Percentiles rank a stretch among this genome's conserved stretches.
Evolutionary conservation across 2,329 filamentous ascomycete species (phyloP).

Genomic region (Phialophora expanda): DNA sequence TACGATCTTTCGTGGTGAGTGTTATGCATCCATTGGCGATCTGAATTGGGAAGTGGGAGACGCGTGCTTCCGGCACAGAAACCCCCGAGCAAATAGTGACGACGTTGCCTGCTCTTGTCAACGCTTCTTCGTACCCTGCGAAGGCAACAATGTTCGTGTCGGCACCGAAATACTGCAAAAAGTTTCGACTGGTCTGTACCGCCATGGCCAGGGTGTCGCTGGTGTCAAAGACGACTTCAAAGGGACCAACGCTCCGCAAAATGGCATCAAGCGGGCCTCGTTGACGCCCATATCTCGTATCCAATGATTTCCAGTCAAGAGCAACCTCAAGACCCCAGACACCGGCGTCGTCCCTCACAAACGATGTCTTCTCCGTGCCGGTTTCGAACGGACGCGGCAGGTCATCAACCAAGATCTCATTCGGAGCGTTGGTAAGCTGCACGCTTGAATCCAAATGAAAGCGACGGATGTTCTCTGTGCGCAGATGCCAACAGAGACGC

Average conservation of each 20-base stretch:
- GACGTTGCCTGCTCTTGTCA: conserved; percentile 50
- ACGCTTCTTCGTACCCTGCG: conserved; percentile 12
- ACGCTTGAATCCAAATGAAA: conserved; percentile 43
- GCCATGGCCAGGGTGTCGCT: conserved; percentile 48
- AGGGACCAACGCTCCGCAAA: conserved; percentile 49
- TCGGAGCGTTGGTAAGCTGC: conserved; percentile 20
- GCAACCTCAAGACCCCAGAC: conserved; percentile 39
- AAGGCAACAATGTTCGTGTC: conserved; percentile 51
- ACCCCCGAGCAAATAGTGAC: conserved; percentile 46
- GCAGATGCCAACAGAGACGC: conserved; percentile 46
- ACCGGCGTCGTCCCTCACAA: conserved; percentile 36
- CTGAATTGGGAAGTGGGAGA: conserved; percentile 41
- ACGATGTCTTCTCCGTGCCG: conserved; percentile 36
- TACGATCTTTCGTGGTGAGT: conserved; percentile 30
- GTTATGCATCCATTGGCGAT: conserved; percentile 29
- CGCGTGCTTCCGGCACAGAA: conserved; percentile 33
- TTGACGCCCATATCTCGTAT: conserved; percentile 54
- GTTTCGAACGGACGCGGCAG: conserved; percentile 33
- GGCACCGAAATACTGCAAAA: conserved; percentile 63
- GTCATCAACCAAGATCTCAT: conserved; percentile 30
- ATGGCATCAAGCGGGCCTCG: conserved; percentile 61
- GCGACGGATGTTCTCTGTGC: conserved; percentile 53
- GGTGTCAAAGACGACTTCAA: conserved; percentile 36
- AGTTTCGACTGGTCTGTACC: conserved; percentile 61
- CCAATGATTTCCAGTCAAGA: conserved; percentile 40